Conservation (phyloP, 345 rosid genomes). For the Linum tenue region DNA sequence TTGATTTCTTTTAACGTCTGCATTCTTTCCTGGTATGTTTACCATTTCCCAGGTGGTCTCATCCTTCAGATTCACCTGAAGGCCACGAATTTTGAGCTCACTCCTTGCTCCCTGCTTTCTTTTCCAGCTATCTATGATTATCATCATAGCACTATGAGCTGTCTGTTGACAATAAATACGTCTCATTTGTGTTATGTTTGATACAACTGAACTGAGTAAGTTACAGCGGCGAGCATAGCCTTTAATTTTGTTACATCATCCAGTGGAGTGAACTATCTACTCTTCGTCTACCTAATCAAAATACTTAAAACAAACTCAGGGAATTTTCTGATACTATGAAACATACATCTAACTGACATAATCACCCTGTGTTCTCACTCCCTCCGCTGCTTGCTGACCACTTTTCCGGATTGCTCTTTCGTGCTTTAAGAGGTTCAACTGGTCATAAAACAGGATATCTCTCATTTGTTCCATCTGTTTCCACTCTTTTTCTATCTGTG, state of each 20-base stretch:
- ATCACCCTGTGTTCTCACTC: constrained; percentile 24
- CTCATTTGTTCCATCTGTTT: constrained; percentile 69
- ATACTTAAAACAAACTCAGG: not conserved
- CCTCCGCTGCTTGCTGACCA: constrained; percentile 28
- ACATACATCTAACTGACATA: constrained; percentile 21
- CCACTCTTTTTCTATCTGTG: constrained; percentile 79
- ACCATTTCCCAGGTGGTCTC: constrained; percentile 45
- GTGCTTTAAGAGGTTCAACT: constrained; percentile 51
- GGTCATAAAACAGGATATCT: constrained; percentile 65
- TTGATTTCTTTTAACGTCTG: not conserved
- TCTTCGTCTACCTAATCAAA: not conserved
- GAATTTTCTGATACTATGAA: not conserved
- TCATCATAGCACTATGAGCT: too few relatives aligned
- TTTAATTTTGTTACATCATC: too few relatives aligned
- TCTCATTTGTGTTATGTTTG: not conserved
- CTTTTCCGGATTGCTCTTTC: constrained; percentile 28
- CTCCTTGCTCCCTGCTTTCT: not conserved
- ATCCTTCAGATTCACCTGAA: constrained; percentile 66
- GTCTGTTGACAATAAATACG: too few relatives aligned
- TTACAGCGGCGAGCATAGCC: too few relatives aligned
- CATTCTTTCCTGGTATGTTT: not conserved
- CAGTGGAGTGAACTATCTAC: too few relatives aligned
- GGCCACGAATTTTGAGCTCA: not conserved
- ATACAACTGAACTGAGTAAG: not conserved
- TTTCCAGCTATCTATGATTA: too few relatives aligned